phyloP scores from a whole-genome alignment of 1,139 yeast species.

The Blastobotrys serpentis region DNA sequence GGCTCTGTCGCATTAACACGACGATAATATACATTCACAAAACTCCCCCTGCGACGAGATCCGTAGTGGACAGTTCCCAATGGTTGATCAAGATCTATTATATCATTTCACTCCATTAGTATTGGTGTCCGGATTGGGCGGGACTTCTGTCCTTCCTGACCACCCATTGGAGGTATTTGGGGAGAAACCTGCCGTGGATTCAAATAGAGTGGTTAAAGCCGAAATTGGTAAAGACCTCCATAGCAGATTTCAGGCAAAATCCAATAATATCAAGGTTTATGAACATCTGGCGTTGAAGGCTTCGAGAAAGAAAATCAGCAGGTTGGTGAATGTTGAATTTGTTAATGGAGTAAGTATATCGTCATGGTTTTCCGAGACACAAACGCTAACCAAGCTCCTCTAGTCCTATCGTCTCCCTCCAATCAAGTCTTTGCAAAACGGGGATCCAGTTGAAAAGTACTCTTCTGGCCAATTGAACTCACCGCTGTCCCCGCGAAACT shows the following conservation, averaged over 20 bases:
- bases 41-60: too few relatives aligned
- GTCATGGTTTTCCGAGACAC: constrained; percentile 11
- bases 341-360: constrained; percentile 16
- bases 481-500: constrained; percentile 45
- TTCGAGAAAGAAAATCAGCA: constrained; percentile 21
- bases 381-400: constrained; percentile 9
- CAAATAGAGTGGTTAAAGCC: constrained; percentile 17
- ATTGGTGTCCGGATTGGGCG: constrained; percentile 31
- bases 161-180: constrained; percentile 26
- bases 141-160: constrained; percentile 15
- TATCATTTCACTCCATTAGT: constrained; percentile 32
- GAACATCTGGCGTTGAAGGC: constrained; percentile 26
- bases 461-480: constrained; percentile 35
- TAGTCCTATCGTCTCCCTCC: constrained; percentile 12
- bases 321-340: constrained; percentile 30
- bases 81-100: constrained; percentile 22
- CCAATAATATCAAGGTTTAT: constrained; percentile 22
- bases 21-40: too few relatives aligned
- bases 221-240: constrained; percentile 22
- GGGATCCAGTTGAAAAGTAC: constrained; percentile 27
- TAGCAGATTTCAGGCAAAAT: constrained; percentile 23
- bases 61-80: too few relatives aligned
- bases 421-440: not conserved
- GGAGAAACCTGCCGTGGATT: constrained; percentile 25
- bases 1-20: constrained; percentile 3